phyloP scores from a whole-genome alignment of 768 basidiomycete species.

The Suillus plorans region DNA sequence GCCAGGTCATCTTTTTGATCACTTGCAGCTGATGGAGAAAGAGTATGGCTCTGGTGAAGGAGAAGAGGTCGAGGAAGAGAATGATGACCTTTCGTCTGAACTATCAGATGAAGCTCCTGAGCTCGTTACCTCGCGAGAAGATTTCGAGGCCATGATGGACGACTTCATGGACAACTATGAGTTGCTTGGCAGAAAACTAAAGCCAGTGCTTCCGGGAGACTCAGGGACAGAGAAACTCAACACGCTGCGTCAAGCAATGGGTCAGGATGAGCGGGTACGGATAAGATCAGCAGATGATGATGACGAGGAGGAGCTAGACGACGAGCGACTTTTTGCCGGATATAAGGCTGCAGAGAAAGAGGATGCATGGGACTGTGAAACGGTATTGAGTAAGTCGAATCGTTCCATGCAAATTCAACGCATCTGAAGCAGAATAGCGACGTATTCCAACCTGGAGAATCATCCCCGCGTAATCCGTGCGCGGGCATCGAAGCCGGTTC shows the following conservation, averaged over 20 bases:
- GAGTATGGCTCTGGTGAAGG: conserved; percentile 71
- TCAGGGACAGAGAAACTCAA: conserved; percentile 78
- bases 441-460: conserved; percentile 96
- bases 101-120: conserved; percentile 57
- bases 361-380: conserved; percentile 95
- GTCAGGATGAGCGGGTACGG: conserved; percentile 61
- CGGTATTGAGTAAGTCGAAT: conserved; percentile 75
- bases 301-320: conserved; percentile 47
- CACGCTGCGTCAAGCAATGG: conserved; percentile 74
- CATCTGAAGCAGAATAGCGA: conserved; percentile 53
- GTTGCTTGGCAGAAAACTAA: conserved; percentile 84
- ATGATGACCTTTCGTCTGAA: conserved; percentile 38
- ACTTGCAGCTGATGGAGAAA: conserved; percentile 65
- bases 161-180: conserved; percentile 94
- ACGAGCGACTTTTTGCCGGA: conserved; percentile 42
- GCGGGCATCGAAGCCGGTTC: conserved; percentile 49
- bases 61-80: conserved; percentile 39
- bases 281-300: conserved; percentile 43
- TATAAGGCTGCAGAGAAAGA: conserved; percentile 49
- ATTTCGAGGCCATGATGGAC: conserved; percentile 89
- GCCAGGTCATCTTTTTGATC: not conserved
- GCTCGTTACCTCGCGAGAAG: conserved; percentile 78
- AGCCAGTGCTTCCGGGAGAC: conserved; percentile 69
- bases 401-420: not conserved
- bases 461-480: conserved; percentile 88